Conservation (phyloP, 2,329 filamentous ascomycete genomes). For the Dichotomopilus funicola region DNA sequence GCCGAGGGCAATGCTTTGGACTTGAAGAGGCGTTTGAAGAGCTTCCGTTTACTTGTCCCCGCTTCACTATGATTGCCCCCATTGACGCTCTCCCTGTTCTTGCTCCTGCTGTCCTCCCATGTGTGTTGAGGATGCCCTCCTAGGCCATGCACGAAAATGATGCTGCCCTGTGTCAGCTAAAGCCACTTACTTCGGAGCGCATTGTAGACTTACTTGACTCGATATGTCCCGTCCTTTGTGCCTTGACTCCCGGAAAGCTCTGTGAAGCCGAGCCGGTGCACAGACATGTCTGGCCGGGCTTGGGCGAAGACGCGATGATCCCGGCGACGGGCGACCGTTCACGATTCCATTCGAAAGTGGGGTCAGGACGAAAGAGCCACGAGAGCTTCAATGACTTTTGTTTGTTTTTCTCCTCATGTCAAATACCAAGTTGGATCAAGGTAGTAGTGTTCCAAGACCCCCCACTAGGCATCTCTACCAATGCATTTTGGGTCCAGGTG, state of each 20-base stretch:
- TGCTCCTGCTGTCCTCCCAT: slow-evolving; percentile 24
- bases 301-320: not conserved
- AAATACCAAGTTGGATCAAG: no score
- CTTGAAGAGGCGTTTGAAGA: slow-evolving; percentile 5
- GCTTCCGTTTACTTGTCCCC: slow-evolving; percentile 12
- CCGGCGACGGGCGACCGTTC: no score
- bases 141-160: slow-evolving; percentile 33
- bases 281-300: not conserved
- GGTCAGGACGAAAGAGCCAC: no score
- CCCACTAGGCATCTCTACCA: no score
- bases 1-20: not conserved
- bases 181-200: not conserved
- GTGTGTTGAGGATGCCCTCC: slow-evolving; percentile 30
- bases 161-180: slow-evolving; percentile 19
- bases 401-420: no score
- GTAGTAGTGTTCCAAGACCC: no score
- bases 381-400: no score
- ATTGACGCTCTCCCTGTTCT: not conserved
- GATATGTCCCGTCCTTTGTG: slow-evolving; percentile 2
- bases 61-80: not conserved
- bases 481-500: no score
- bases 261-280: slow-evolving; percentile 14
- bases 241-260: slow-evolving; percentile 1
- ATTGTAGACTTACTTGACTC: slow-evolving; percentile 9
- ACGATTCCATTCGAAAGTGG: no score